phyloP scores from a whole-genome alignment of 1,139 yeast species.

The Diutina pseudorugosa region DNA sequence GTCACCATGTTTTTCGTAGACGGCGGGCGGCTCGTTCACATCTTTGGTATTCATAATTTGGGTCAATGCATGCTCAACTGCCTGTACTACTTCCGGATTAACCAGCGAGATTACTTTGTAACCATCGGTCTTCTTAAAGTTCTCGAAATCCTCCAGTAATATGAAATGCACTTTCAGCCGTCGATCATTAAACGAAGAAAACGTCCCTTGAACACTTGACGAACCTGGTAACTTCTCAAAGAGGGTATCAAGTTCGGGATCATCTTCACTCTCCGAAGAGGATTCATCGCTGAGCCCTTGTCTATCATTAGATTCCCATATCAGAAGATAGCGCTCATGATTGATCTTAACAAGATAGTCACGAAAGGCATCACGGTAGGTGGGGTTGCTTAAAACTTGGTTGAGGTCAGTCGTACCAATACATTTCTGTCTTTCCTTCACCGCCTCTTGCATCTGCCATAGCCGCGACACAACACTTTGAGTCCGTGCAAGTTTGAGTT shows the following conservation, averaged over 20 bases:
- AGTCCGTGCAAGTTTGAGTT: background rate
- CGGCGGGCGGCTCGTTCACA: background rate
- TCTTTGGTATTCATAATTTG: constrained; percentile 34
- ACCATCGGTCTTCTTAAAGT: constrained; percentile 25
- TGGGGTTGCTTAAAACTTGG: constrained; percentile 5
- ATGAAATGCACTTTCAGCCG: constrained; percentile 48
- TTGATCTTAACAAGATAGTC: constrained; percentile 7
- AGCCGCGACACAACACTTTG: background rate
- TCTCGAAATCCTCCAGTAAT: constrained; percentile 39
- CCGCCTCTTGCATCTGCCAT: background rate
- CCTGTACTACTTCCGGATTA: background rate
- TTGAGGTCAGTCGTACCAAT: constrained; percentile 4
- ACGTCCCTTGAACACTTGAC: background rate
- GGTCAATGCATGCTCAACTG: constrained; percentile 56
- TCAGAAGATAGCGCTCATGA: constrained; percentile 29
- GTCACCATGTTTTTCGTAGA: constrained; percentile 8
- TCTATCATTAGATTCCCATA: constrained; percentile 60
- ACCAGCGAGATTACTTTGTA: background rate
- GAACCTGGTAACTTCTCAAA: background rate
- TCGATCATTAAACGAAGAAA: constrained; percentile 16
- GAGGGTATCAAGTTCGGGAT: background rate
- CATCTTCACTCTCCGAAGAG: background rate
- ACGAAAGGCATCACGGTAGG: constrained; percentile 6
- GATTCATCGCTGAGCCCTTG: constrained; percentile 8
- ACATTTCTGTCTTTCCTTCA: background rate